Evolutionary conservation across 768 basidiomycete species (phyloP), one percentile per base, ranked within the genome.

Genomic region (Tulasnella sp.): DNA sequence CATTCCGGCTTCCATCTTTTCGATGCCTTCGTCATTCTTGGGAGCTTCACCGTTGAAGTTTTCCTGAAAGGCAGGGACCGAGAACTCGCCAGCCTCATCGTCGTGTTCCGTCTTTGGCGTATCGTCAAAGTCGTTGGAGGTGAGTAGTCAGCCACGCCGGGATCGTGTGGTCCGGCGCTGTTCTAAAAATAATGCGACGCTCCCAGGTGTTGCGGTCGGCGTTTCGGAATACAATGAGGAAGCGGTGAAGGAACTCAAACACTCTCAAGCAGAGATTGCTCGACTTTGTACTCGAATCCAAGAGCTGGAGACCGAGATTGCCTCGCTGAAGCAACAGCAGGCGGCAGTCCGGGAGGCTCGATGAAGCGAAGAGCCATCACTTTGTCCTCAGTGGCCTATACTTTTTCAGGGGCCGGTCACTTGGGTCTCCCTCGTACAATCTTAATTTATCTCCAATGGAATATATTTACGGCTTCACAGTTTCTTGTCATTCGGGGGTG

Each of bases 91-190:
- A 88, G 87, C 7, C 84, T 95, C 35, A 87, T 95, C 44, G 87
- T 95, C 57, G 84, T 92, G 26, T 85, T 95, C 39, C 93, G 93
- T 83, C 83, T 95, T 18, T 94, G 94, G 93, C 87, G 93, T 35
- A 85, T 95, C 42, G 88, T 94, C 35, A 93, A 94, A 82, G 86
- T 95, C 16, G 90, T 93, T 13, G 88, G 88, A 83, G 89, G 88
- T 88, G 77, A 81, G 83, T 51, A 73, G 40, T 10, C 40, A 40
- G 4, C 40, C 40, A 40, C 5, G 10, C 40, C 40, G 40, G 40
- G 40, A 10, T 40, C 40, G 10, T 40, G 40, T 10, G 40, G 40
- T 40, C 55, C 71, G 18, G 11, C 20, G 40, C 44, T n/a, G 44
- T 85, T 86, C 84, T 85, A 86, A 88, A 67, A 81, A 82, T 26